These are phyloP conservation scores for Cercospora beticola DNA, from an alignment of 2,329 filamentous ascomycete genomes.

Conservation along the genomic window DNA sequence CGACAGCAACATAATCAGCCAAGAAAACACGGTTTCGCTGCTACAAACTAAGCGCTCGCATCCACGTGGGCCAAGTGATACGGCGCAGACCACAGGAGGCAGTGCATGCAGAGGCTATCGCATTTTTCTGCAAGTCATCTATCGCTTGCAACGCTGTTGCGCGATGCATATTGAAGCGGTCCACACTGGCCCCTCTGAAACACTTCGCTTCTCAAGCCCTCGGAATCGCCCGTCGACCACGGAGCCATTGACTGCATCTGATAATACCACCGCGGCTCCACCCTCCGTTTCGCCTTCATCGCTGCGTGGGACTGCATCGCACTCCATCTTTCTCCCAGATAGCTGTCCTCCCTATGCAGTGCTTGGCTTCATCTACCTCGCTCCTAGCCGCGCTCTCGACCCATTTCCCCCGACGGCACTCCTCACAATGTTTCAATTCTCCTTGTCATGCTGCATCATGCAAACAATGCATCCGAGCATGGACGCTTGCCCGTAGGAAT, in stretches of 20 bases:
- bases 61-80: not conserved
- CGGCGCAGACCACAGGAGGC: not conserved
- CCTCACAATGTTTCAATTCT: not conserved
- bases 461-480: not conserved
- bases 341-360: constrained; percentile 1
- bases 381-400: constrained; percentile 13
- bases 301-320: constrained; percentile 2
- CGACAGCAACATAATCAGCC: not conserved
- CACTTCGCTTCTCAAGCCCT: not conserved
- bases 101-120: not conserved
- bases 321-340: not conserved
- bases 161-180: not conserved
- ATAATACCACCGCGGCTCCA: not conserved
- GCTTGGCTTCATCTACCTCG: constrained; percentile 13
- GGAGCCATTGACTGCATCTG: constrained; percentile 1
- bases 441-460: not conserved
- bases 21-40: not conserved
- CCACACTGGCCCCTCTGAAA: not conserved
- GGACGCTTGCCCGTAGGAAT: not conserved
- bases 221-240: not conserved
- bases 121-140: not conserved
- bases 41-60: not conserved
- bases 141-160: not conserved
- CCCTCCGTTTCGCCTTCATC: constrained; percentile 8
- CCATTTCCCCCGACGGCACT: not conserved